Conservation (phyloP, 1,139 yeast species). For the Candida albicans region DNA sequence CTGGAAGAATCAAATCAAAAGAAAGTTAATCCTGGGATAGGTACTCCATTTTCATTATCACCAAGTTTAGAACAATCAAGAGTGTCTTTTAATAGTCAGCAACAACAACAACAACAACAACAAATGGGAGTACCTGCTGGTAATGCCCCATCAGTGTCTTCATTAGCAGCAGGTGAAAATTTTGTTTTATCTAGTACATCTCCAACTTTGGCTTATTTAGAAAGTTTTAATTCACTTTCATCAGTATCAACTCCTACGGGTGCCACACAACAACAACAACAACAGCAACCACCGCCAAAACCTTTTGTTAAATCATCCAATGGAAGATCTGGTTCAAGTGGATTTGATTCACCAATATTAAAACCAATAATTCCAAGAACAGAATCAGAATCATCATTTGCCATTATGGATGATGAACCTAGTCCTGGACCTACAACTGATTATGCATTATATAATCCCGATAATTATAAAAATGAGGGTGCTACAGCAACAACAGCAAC, state of each 20-base stretch:
- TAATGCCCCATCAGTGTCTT: constrained; percentile 4
- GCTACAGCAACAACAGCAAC: background rate
- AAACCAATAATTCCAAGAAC: constrained; percentile 51
- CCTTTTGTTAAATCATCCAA: constrained; percentile 15
- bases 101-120: constrained; percentile 12
- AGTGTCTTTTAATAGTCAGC: background rate
- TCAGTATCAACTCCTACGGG: background rate
- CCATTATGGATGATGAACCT: constrained; percentile 51
- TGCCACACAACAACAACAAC: background rate
- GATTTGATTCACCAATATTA: constrained; percentile 49
- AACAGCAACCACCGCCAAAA: constrained; percentile 10
- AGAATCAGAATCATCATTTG: constrained; percentile 56
- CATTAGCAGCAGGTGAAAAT: background rate
- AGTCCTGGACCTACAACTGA: constrained; percentile 30
- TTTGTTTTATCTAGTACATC: constrained; percentile 9
- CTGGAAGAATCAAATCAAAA: constrained; percentile 22
- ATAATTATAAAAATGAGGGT: constrained; percentile 46
- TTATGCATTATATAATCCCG: constrained; percentile 73
- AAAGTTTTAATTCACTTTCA: constrained; percentile 10
- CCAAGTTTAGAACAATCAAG: constrained; percentile 41
- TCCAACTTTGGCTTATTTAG: constrained; percentile 15
- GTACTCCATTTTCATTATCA: constrained; percentile 51
- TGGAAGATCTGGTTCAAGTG: constrained; percentile 35
- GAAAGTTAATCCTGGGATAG: constrained; percentile 38
- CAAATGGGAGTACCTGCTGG: constrained; percentile 7